phyloP scores from a whole-genome alignment of 2,329 filamentous ascomycete species.

The Apiospora koreana region DNA sequence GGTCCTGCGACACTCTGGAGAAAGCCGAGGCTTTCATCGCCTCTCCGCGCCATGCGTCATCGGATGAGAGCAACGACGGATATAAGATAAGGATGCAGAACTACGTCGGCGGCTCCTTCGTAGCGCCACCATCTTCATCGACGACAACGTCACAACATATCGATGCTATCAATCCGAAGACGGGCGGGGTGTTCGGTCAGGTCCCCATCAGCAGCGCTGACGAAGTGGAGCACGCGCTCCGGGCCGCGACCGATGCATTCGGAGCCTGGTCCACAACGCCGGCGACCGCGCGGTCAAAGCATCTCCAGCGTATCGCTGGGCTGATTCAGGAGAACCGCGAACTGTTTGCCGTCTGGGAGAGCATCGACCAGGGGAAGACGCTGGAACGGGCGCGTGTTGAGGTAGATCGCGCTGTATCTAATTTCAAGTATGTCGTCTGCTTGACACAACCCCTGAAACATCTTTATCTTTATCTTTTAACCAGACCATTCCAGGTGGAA shows the following conservation, averaged over 20 bases:
- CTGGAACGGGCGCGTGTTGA: constrained; percentile 33
- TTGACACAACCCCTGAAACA: not conserved
- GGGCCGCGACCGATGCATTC: constrained; percentile 27
- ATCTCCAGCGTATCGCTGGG: constrained; percentile 27
- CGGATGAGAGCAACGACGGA: not conserved
- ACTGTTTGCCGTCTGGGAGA: constrained; percentile 36
- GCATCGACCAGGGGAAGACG: constrained; percentile 37
- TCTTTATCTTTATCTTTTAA: not conserved
- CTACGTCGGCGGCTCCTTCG: constrained; percentile 21
- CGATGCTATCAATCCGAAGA: constrained; percentile 33
- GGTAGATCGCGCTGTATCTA: constrained; percentile 34
- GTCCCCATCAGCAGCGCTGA: constrained; percentile 26
- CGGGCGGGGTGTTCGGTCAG: constrained; percentile 25
- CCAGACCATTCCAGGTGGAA: not conserved
- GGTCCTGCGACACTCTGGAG: constrained; percentile 29
- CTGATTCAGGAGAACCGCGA: constrained; percentile 31
- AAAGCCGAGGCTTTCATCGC: constrained; percentile 27
- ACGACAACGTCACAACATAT: constrained; percentile 19
- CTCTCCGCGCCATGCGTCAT: not conserved
- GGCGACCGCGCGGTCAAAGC: constrained; percentile 24
- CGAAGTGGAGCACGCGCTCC: constrained; percentile 27
- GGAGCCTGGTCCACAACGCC: constrained; percentile 31
- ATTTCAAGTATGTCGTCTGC: constrained; percentile 30
- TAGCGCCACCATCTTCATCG: not conserved
- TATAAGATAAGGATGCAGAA: constrained; percentile 21